phyloP scores from a whole-genome alignment of 169 alveolate genomes.

The Cryptosporidium meleagridis region DNA sequence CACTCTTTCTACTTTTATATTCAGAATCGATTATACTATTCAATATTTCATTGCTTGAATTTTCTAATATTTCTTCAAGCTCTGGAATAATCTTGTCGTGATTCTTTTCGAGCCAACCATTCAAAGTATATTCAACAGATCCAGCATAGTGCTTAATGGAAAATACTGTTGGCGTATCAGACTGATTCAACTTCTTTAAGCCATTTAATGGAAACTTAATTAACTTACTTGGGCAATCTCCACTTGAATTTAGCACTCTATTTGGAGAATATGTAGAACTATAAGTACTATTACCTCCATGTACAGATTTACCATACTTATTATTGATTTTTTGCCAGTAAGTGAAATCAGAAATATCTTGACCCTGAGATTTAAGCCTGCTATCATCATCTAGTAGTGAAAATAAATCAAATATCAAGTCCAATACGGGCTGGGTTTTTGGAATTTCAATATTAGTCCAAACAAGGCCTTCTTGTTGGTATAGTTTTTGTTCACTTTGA shows the following conservation, averaged over 20 bases:
- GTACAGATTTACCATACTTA: constrained; percentile 58
- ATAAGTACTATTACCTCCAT: background rate
- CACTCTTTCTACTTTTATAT: constrained; percentile 40
- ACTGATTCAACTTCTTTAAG: constrained; percentile 5
- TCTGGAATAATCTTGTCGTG: constrained; percentile 84
- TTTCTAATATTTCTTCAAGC: constrained; percentile 76
- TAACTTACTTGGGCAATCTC: background rate
- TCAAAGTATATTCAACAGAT: constrained; percentile 83
- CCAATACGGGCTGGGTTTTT: constrained; percentile 54
- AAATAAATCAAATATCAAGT: constrained; percentile 52
- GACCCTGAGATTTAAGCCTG: constrained; percentile 67
- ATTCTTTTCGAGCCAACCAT: constrained; percentile 86
- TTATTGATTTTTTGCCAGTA: constrained; percentile 67
- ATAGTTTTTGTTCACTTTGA: constrained; percentile 86
- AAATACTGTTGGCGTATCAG: constrained; percentile 13
- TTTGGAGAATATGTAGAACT: constrained; percentile 21
- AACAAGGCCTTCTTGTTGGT: constrained; percentile 86
- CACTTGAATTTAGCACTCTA: background rate
- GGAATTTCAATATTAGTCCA: constrained; percentile 77
- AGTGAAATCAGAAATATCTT: constrained; percentile 52
- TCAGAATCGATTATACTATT: constrained; percentile 29
- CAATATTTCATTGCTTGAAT: constrained; percentile 75
- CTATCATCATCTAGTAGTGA: constrained; percentile 66
- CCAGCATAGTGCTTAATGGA: constrained; percentile 89
- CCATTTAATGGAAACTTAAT: constrained; percentile 66